Percentiles rank a stretch among this genome's conserved stretches.
Conservation (phyloP, 73 alveolate genomes). For the Uronychia binucleata region DNA sequence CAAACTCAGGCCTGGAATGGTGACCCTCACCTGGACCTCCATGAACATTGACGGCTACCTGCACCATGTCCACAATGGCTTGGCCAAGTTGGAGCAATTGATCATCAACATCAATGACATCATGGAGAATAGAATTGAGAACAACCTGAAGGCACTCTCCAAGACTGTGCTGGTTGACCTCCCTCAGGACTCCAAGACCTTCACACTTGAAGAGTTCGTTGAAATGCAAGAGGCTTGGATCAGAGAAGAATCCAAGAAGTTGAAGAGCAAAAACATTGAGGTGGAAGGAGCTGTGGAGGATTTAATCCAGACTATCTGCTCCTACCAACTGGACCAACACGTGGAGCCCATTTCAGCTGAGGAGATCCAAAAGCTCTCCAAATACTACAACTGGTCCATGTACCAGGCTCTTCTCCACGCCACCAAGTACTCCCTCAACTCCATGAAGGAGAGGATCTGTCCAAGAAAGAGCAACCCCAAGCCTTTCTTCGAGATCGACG, state of each 20-base stretch:
- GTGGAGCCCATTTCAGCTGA: conserved; percentile 98
- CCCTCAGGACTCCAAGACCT: conserved; percentile 98
- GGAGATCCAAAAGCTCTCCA: conserved; percentile 97
- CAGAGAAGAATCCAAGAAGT: conserved; percentile 93
- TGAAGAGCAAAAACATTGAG: conserved; percentile 97
- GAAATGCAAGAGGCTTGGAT: conserved; percentile 97
- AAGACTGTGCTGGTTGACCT: conserved; percentile 97
- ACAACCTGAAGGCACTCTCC: conserved; percentile 96
- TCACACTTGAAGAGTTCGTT: conserved; percentile 98
- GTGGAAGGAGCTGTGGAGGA: conserved; percentile 99
- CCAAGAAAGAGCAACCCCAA: conserved; percentile 91
- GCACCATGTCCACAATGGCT: conserved; percentile 97
- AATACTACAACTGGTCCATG: conserved; percentile 99
- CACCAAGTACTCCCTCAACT: conserved; percentile 98
- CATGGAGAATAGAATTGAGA: conserved; percentile 99
- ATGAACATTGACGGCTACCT: conserved; percentile 99
- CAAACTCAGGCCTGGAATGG: conserved; percentile 99
- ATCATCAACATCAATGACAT: conserved; percentile 98
- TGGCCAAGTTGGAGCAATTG: conserved; percentile 97
- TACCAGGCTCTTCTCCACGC: conserved; percentile 99
- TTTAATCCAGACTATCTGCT: conserved; percentile 97
- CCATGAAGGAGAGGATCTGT: conserved; percentile 99
- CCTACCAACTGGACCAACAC: conserved; percentile 98
- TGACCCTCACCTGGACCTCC: conserved; percentile 99
- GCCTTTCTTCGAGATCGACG: conserved; percentile 99